Evolutionary conservation across 2,329 filamentous ascomycete species (phyloP).

Genomic region (Verticillium albo-atrum): DNA sequence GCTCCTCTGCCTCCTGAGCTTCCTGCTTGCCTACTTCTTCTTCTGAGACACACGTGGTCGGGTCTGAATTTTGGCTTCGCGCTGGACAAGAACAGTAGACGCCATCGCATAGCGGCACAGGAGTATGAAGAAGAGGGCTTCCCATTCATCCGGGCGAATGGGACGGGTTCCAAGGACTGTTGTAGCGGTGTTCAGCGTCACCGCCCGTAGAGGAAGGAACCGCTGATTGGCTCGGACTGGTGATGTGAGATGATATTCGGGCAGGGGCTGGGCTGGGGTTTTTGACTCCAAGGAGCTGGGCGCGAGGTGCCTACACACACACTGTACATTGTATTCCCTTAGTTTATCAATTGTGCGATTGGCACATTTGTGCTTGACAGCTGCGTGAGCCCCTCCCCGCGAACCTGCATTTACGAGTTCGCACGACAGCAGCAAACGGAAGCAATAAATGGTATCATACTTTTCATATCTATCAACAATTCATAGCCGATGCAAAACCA

Average conservation of each 20-base stretch:
- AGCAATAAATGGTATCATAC: background rate
- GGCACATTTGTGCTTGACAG: background rate
- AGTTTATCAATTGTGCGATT: background rate
- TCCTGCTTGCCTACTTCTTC: slow-evolving; percentile 92
- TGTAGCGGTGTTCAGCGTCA: background rate
- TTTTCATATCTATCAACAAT: background rate
- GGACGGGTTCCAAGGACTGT: background rate
- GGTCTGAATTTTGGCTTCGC: background rate
- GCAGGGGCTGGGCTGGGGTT: background rate
- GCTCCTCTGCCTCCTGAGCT: slow-evolving; percentile 79
- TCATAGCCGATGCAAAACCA: background rate
- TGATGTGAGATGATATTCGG: background rate
- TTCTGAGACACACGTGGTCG: slow-evolving; percentile 55
- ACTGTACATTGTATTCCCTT: background rate
- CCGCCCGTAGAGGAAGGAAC: background rate
- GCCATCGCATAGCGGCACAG: background rate
- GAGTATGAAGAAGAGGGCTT: background rate
- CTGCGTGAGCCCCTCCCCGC: background rate
- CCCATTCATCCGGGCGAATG: background rate
- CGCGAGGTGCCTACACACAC: background rate
- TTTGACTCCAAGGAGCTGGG: background rate
- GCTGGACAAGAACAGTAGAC: background rate
- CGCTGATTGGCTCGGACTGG: background rate
- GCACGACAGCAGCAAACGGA: too few species aligned
- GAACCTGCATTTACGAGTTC: background rate